phyloP scores from a whole-genome alignment of 352 stramenopile genomes.

The Aphanomyces invadans region DNA sequence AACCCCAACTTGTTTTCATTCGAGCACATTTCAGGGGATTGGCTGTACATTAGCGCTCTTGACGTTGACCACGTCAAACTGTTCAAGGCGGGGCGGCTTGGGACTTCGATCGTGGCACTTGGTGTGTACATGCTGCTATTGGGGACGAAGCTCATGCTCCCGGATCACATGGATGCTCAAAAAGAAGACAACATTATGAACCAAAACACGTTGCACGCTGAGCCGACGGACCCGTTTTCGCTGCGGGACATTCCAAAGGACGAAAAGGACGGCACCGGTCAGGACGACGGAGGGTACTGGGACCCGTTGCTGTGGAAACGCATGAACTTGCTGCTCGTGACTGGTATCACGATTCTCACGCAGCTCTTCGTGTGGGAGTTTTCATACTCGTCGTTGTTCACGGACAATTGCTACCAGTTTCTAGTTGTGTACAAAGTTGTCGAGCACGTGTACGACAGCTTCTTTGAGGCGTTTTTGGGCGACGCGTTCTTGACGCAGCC shows the following conservation, averaged over 20 bases:
- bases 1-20: constrained; percentile 64
- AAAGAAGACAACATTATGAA: constrained; percentile 56
- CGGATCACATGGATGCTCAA: constrained; percentile 71
- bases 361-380: constrained; percentile 93
- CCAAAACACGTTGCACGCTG: constrained; percentile 34
- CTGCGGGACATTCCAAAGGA: constrained; percentile 31
- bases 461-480: constrained; percentile 79
- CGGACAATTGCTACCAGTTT: constrained; percentile 86
- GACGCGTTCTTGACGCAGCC: constrained; percentile 89
- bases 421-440: constrained; percentile 88
- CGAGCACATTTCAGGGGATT: constrained; percentile 78
- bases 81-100: constrained; percentile 85
- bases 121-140: constrained; percentile 76
- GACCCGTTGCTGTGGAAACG: constrained; percentile 85
- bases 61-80: constrained; percentile 54
- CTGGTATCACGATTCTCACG: constrained; percentile 69
- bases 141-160: constrained; percentile 64
- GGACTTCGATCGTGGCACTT: constrained; percentile 68
- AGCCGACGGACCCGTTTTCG: constrained; percentile 44
- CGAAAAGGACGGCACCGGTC: constrained; percentile 43
- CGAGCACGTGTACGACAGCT: constrained; percentile 71
- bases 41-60: constrained; percentile 84
- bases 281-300: constrained; percentile 65
- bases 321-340: constrained; percentile 83
- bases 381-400: constrained; percentile 91